Base-by-base conservation (phyloP, 208 protist genomes). In the Trypanosoma lewisi region DNA sequence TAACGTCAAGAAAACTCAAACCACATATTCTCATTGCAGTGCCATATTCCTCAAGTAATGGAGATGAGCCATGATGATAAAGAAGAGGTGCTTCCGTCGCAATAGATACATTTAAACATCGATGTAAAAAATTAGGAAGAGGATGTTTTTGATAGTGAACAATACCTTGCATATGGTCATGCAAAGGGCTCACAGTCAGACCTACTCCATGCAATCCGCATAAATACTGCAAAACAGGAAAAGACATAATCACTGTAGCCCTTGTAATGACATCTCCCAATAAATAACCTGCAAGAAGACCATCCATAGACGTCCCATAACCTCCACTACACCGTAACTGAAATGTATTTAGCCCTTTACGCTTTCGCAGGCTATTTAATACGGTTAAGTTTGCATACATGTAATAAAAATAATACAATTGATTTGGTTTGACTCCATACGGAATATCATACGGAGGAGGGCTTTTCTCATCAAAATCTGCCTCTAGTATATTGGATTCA, bases 351-450 rank as follows among this genome's bases (percentile, higher is more conserved):
- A 95, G 64, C 12, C 84, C 84, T 23, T 80, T 78, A 34, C 77
- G 71, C 19, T 70, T 62, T 27, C 97, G 80, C 36, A 98, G 73
- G 39, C 87, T 77, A 78, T 99, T 99, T 44, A 99, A 78, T 12
- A 95, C 80, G 30, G 67, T 68, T 39, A 99, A 63, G 75, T 99
- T 99, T 31, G 97, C 95, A 77, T 98, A 99, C 39, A 99, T 85
- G 78, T 99, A 99, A 80, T 98, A 98, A 33, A 87, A 75, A 72
- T 98, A 99, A 81, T 99, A 99, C 17, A 96, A 74, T 59, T 97
- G 96, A 53, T 97, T 97, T 59, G 97, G 97, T 76, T 97, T 95
- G n/a, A 70, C 64, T 3, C 70, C 62, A 33, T 75, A 78, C 1
- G 59, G 63, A 65, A 98, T 95, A 21, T 78, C 73, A 42, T 78